These are phyloP conservation scores for Fusarium sulawesiense DNA, from an alignment of 2,329 filamentous ascomycete genomes.

Conservation along the genomic window DNA sequence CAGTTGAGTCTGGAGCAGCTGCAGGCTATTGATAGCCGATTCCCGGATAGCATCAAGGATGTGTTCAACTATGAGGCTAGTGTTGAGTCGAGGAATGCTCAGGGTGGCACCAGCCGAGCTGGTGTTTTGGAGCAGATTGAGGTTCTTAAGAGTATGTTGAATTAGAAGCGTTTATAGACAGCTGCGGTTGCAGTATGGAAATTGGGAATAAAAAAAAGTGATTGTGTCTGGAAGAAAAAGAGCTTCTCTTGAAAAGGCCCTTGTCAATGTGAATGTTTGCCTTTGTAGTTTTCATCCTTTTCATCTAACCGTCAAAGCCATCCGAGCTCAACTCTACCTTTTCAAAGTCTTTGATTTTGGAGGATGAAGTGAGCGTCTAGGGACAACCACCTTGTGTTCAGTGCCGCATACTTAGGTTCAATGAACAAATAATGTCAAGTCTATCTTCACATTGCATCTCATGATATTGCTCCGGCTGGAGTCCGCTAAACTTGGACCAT, in stretches of 20 bases:
- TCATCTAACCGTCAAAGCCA: slow-evolving; percentile 47
- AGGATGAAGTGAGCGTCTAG: neutral
- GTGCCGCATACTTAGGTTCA: neutral
- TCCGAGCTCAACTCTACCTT: slow-evolving; percentile 26
- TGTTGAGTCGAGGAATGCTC: slow-evolving; percentile 75
- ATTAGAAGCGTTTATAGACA: neutral
- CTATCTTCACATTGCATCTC: neutral
- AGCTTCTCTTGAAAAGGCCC: neutral
- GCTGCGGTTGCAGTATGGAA: neutral
- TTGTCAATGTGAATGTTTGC: slow-evolving; percentile 55
- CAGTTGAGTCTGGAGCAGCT: slow-evolving; percentile 74
- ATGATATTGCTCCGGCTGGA: neutral
- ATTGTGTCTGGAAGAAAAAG: neutral
- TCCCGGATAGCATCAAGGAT: slow-evolving; percentile 73
- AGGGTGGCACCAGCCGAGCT: slow-evolving; percentile 77
- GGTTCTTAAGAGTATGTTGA: slow-evolving; percentile 48
- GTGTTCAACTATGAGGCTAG: slow-evolving; percentile 78
- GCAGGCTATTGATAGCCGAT: slow-evolving; percentile 72
- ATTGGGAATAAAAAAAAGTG: neutral
- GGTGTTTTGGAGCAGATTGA: slow-evolving; percentile 71
- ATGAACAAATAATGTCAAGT: neutral
- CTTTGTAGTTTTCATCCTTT: slow-evolving; percentile 52
- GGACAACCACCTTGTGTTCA: neutral
- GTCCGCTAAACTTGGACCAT: too few relatives aligned
- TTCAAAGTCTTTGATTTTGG: neutral